A percentile compares a stretch with the other conserved stretches of the same genome.
Evolutionary conservation across 2,329 filamentous ascomycete genomes (phyloP).

Genomic region (Epicoccum sorghinum): DNA sequence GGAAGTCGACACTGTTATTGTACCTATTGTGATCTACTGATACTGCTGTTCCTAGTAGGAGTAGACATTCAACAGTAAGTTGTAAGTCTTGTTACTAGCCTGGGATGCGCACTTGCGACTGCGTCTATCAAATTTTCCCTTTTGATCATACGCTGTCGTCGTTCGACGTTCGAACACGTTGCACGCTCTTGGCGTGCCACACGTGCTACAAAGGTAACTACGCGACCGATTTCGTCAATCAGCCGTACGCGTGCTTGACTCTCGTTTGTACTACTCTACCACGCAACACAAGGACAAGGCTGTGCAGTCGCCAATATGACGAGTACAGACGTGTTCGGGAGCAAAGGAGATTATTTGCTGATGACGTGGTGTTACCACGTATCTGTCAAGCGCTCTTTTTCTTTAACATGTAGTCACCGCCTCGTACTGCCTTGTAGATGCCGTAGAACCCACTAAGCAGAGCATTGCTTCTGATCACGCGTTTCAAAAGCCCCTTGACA

Average conservation of each 20-base stretch:
- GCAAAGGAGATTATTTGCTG: not conserved
- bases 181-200: not conserved
- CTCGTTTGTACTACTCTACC: constrained; percentile 3
- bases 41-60: too few relatives aligned
- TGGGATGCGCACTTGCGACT: too few relatives aligned
- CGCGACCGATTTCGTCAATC: constrained; percentile 2
- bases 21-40: too few relatives aligned
- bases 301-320: not conserved
- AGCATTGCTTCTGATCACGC: constrained; percentile 32
- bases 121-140: too few relatives aligned
- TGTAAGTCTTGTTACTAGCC: too few relatives aligned
- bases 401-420: constrained; percentile 41
- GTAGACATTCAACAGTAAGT: too few relatives aligned
- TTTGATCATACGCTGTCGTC: too few relatives aligned
- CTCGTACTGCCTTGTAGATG: constrained; percentile 43
- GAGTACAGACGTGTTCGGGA: too few relatives aligned
- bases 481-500: constrained; percentile 30
- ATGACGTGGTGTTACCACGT: not conserved
- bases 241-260: constrained; percentile 3
- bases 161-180: too few relatives aligned
- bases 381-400: constrained; percentile 23
- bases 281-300: not conserved
- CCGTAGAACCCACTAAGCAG: constrained; percentile 49
- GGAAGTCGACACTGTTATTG: too few relatives aligned
- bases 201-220: not conserved